These are phyloP conservation scores for Telopea speciosissima DNA, from an alignment of 177 flowering plant species.

Conservation along the genomic window DNA sequence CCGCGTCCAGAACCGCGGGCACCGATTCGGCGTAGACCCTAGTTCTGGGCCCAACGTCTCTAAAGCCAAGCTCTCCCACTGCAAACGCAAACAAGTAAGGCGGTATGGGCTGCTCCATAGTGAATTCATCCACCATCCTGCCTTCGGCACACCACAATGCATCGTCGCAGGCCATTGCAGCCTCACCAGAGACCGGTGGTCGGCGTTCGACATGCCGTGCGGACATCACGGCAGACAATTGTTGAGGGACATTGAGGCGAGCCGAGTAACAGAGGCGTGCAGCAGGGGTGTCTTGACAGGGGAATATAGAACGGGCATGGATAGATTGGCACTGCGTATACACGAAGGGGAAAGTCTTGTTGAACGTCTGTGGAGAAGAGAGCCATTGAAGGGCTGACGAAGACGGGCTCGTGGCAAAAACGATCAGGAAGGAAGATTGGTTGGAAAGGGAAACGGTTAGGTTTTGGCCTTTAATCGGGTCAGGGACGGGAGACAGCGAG, in stretches of 20 bases:
- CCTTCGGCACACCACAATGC: constrained; percentile 67
- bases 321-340: constrained; percentile 94
- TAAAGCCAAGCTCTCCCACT: constrained; percentile 60
- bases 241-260: constrained; percentile 52
- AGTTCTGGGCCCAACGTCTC: constrained; percentile 92
- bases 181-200: constrained; percentile 42
- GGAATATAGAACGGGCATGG: constrained; percentile 85
- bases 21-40: constrained; percentile 73
- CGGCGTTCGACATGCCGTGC: constrained; percentile 64
- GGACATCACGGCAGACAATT: constrained; percentile 74
- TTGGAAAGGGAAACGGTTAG: constrained; percentile 48
- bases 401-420: constrained; percentile 44
- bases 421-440: constrained; percentile 44
- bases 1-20: constrained; percentile 52
- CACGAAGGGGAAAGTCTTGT: constrained; percentile 57
- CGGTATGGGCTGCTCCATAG: constrained; percentile 86
- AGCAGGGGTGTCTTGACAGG: constrained; percentile 96
- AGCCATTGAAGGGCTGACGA: constrained; percentile 96
- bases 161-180: constrained; percentile 32
- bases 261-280: constrained; percentile 63
- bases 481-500: constrained; percentile 36
- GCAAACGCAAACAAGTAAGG: constrained; percentile 95
- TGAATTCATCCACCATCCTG: constrained; percentile 83
- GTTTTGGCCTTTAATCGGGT: constrained; percentile 57
- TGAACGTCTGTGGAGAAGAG: constrained; percentile 67